Conservation (phyloP, 352 stramenopile species). For the Phytophthora hybrid region DNA sequence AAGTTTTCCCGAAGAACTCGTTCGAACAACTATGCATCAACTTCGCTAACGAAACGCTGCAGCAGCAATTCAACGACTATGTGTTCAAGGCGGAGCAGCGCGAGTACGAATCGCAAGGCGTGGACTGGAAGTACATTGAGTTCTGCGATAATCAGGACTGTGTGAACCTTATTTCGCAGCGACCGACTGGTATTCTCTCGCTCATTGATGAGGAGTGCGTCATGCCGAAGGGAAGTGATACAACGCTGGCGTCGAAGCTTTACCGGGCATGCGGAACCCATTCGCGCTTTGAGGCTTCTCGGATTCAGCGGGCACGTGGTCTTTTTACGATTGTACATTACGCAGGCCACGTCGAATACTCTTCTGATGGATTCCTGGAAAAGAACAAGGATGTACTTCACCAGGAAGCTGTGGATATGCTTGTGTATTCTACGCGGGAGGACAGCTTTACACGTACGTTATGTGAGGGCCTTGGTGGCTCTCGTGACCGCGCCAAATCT, state of each 20-base stretch:
- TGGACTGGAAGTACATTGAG: constrained; percentile 88
- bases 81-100: constrained; percentile 90
- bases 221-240: constrained; percentile 87
- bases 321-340: constrained; percentile 88
- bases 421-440: constrained; percentile 74
- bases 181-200: constrained; percentile 81
- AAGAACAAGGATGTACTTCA: constrained; percentile 91
- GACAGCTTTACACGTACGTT: constrained; percentile 79
- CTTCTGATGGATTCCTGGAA: constrained; percentile 74
- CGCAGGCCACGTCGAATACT: constrained; percentile 85
- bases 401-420: constrained; percentile 83
- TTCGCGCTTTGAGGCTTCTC: constrained; percentile 71
- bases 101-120: constrained; percentile 85
- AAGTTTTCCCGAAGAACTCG: constrained; percentile 92
- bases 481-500: constrained; percentile 52
- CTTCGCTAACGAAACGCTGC: constrained; percentile 90
- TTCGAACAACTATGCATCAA: constrained; percentile 94
- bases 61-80: constrained; percentile 92
- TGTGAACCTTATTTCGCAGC: constrained; percentile 92
- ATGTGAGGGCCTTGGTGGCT: constrained; percentile 67
- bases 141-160: constrained; percentile 91
- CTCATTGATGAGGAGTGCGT: constrained; percentile 91
- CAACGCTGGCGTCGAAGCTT: constrained; percentile 83
- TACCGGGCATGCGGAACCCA: constrained; percentile 75
- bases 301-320: constrained; percentile 78